A percentile compares a stretch with the other conserved stretches of the same genome.
These are phyloP conservation scores for Eremothecium sinecaudum DNA, from an alignment of 1,139 yeast genomes.

Conservation along the genomic window DNA sequence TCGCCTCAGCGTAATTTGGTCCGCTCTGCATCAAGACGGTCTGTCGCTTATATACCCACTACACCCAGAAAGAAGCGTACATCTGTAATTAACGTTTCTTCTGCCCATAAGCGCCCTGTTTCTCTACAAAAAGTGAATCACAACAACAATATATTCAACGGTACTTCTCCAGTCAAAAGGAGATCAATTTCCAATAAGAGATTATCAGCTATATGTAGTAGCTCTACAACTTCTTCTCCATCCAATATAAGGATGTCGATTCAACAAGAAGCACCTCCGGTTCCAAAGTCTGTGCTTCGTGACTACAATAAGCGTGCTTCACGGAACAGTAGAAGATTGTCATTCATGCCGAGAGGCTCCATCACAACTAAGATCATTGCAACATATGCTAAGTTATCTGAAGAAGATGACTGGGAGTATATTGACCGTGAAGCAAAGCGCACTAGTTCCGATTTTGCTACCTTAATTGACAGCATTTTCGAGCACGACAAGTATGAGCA, in stretches of 20 bases:
- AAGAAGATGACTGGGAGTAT: slow-evolving; percentile 60
- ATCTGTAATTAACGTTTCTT: slow-evolving; percentile 46
- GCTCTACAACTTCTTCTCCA: slow-evolving; percentile 27
- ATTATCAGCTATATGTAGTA: slow-evolving; percentile 12
- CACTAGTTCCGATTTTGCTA: slow-evolving; percentile 69
- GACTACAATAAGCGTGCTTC: slow-evolving; percentile 26
- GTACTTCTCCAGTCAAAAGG: slow-evolving; percentile 18
- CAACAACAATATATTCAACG: slow-evolving; percentile 13
- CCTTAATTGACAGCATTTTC: slow-evolving; percentile 65
- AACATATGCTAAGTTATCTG: slow-evolving; percentile 60
- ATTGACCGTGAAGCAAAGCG: slow-evolving; percentile 66
- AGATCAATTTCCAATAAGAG: slow-evolving; percentile 21
- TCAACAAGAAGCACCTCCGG: slow-evolving; percentile 30
- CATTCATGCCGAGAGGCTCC: slow-evolving; percentile 44
- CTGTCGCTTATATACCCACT: slow-evolving; percentile 10
- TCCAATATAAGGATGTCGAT: slow-evolving; percentile 23
- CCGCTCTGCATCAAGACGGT: slow-evolving; percentile 8
- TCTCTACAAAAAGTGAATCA: slow-evolving; percentile 38
- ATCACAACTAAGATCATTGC: slow-evolving; percentile 60
- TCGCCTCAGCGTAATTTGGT: slow-evolving; percentile 8
- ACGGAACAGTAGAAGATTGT: slow-evolving; percentile 31
- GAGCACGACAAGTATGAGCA: slow-evolving; percentile 55
- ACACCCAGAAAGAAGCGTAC: slow-evolving; percentile 38
- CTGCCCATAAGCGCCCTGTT: slow-evolving; percentile 47
- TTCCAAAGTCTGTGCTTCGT: slow-evolving; percentile 30